phyloP scores from a whole-genome alignment of 352 stramenopile genomes.

The Phytophthora macrochlamydospora region DNA sequence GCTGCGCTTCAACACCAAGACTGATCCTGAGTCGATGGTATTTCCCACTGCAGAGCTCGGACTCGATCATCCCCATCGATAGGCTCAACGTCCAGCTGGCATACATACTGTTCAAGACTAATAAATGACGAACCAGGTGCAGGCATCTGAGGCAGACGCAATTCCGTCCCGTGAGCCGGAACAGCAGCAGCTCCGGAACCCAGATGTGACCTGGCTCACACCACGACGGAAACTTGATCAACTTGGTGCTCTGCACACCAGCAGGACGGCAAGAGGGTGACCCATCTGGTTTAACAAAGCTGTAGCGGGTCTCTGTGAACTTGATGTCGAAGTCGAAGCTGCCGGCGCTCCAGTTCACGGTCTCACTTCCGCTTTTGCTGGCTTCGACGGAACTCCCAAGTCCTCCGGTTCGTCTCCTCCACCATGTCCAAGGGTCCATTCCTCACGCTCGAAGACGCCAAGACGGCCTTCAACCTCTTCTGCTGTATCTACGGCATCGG shows the following conservation, averaged over 20 bases:
- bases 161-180: constrained; percentile 7
- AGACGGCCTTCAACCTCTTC: constrained; percentile 65
- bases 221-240: neutral
- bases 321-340: constrained; percentile 28
- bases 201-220: constrained; percentile 9
- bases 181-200: neutral
- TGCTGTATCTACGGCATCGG: constrained; percentile 74
- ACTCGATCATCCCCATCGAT: too few species aligned
- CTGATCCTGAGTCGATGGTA: too few species aligned
- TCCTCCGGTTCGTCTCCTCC: constrained; percentile 1
- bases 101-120: too few species aligned
- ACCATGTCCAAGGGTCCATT: constrained; percentile 36
- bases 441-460: constrained; percentile 63
- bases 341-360: neutral
- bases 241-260: constrained; percentile 11
- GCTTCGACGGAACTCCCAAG: constrained; percentile 15
- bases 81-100: too few species aligned
- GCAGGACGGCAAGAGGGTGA: constrained; percentile 15
- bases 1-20: too few species aligned
- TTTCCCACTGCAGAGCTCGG: too few species aligned
- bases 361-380: constrained; percentile 24
- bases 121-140: constrained; percentile 10
- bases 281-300: constrained; percentile 27
- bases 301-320: constrained; percentile 13
- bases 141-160: neutral